Percentiles rank a stretch among this genome's conserved stretches.
Evolutionary conservation across 345 rosid genomes (phyloP).

Genomic region (Bretschneidera sinensis): DNA sequence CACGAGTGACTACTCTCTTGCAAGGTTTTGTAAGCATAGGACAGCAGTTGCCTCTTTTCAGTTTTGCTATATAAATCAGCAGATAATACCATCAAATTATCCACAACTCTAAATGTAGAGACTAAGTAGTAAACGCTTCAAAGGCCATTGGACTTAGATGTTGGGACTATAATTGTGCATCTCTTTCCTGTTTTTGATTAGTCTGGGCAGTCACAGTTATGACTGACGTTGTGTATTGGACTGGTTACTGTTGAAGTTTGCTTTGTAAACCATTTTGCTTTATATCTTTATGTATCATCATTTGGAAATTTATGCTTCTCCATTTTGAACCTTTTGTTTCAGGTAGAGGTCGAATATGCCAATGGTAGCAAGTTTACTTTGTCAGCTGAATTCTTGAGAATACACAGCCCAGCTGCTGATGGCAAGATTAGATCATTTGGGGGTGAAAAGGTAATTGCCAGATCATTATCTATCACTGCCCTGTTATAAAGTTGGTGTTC

Average conservation of each 20-base stretch:
- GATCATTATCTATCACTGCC: background rate
- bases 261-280: background rate
- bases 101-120: background rate
- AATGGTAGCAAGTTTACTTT: constrained; percentile 57
- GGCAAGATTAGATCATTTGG: constrained; percentile 77
- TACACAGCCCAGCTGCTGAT: constrained; percentile 85
- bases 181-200: background rate
- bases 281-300: background rate
- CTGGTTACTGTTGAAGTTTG: background rate
- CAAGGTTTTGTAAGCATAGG: background rate
- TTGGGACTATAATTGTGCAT: background rate
- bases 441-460: constrained; percentile 65
- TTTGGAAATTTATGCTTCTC: background rate
- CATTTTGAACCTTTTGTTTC: constrained; percentile 18
- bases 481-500: background rate
- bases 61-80: too few species aligned
- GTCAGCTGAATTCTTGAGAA: constrained; percentile 72
- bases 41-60: too few species aligned
- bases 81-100: too few species aligned
- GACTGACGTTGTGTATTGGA: background rate
- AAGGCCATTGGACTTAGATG: background rate
- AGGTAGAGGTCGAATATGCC: constrained; percentile 78
- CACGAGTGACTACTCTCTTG: background rate
- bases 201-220: background rate
- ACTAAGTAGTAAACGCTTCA: background rate